These are phyloP conservation scores for Pilasporangium apinafurcum DNA, from an alignment of 352 stramenopile genomes.

Conservation along the genomic window DNA sequence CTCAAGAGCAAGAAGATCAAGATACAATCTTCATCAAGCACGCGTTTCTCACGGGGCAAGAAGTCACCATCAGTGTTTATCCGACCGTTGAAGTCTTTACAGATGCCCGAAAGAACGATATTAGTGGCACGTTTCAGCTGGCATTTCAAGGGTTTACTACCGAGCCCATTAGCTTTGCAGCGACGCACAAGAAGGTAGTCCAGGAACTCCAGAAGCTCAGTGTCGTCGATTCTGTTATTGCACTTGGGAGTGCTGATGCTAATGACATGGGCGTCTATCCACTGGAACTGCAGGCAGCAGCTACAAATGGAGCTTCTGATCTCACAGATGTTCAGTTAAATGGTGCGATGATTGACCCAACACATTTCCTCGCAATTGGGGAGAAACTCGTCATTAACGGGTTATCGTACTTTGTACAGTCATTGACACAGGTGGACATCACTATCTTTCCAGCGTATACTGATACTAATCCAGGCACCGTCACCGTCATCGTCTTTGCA, in stretches of 20 bases:
- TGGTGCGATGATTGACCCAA: slow-evolving; percentile 42
- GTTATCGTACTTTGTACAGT: slow-evolving; percentile 28
- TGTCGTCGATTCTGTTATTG: slow-evolving; percentile 51
- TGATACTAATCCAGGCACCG: slow-evolving; percentile 4
- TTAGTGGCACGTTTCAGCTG: slow-evolving; percentile 56
- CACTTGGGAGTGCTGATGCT: slow-evolving; percentile 26
- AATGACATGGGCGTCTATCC: slow-evolving; percentile 56
- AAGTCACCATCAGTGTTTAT: slow-evolving; percentile 61
- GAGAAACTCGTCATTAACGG: slow-evolving; percentile 38
- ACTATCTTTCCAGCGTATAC: slow-evolving; percentile 24
- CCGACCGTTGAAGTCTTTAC: slow-evolving; percentile 57
- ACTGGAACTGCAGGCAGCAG: slow-evolving; percentile 39
- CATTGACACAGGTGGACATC: slow-evolving; percentile 32
- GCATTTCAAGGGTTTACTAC: slow-evolving; percentile 43
- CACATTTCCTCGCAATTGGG: slow-evolving; percentile 47
- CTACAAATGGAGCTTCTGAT: slow-evolving; percentile 13
- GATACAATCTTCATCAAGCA: slow-evolving; percentile 78
- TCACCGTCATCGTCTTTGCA: slow-evolving; percentile 18
- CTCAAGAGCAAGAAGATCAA: slow-evolving; percentile 35
- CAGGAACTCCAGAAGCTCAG: slow-evolving; percentile 68
- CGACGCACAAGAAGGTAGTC: slow-evolving; percentile 63
- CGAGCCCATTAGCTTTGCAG: slow-evolving; percentile 45
- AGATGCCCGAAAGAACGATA: slow-evolving; percentile 44
- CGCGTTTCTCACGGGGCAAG: slow-evolving; percentile 64
- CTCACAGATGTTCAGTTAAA: slow-evolving; percentile 41